Conservation (phyloP, 1,284 basidiomycete genomes). For the Ganoderma meredithae region DNA sequence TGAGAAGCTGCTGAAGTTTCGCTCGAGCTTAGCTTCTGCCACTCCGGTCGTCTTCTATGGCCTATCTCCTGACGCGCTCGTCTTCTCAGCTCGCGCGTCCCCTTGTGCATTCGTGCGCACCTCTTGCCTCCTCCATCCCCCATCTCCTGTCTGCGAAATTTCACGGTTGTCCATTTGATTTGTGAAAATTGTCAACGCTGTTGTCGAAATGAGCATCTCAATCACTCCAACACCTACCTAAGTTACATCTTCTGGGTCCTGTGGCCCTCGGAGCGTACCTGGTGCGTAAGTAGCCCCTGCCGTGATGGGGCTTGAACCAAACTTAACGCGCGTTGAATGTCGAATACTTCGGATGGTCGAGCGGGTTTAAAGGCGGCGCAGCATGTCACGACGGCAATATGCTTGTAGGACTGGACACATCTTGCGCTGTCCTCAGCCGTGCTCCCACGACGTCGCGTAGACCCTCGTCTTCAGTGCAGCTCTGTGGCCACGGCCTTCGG, state of each 20-base stretch:
- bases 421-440: neutral
- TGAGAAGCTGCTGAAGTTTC: conserved; percentile 7
- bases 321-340: neutral
- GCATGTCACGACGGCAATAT: neutral
- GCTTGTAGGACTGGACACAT: too few species aligned
- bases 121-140: neutral
- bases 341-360: neutral
- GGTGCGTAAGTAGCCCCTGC: neutral
- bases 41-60: neutral
- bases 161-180: neutral
- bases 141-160: neutral
- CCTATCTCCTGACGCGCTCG: neutral
- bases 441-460: neutral
- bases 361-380: neutral
- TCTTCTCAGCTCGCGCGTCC: neutral
- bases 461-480: neutral
- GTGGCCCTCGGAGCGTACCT: neutral
- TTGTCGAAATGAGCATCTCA: neutral
- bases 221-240: neutral
- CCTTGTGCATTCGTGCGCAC: neutral
- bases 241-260: neutral
- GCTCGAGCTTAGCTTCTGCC: neutral
- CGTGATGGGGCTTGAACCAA: neutral
- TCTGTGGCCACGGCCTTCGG: neutral
- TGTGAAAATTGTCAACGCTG: neutral